Evolutionary conservation across 2,329 filamentous ascomycete genomes (phyloP).

Genomic region (Fusarium luffae): DNA sequence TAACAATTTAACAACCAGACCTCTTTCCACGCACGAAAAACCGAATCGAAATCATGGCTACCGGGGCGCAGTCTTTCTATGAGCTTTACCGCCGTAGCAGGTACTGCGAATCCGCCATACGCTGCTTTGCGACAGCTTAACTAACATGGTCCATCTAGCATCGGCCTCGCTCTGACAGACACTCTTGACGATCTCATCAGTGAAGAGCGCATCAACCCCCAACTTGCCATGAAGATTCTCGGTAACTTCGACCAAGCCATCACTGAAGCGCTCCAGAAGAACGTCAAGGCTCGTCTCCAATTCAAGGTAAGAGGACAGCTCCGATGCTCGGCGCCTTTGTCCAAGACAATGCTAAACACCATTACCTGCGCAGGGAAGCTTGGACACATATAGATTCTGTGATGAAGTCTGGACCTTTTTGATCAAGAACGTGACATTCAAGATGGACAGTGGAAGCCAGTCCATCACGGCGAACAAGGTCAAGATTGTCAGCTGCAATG

Average conservation of each 20-base stretch:
- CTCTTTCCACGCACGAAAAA: background rate
- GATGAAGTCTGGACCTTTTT: constrained; percentile 99
- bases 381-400: constrained; percentile 99
- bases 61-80: constrained; percentile 73
- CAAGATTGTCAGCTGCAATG: constrained; percentile 98
- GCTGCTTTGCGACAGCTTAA: constrained; percentile 47
- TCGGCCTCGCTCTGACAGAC: constrained; percentile 92
- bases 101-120: constrained; percentile 64
- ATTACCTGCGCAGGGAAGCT: constrained; percentile 75
- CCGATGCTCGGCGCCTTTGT: background rate
- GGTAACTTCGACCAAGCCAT: constrained; percentile 95
- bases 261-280: constrained; percentile 89
- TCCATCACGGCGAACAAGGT: constrained; percentile 87
- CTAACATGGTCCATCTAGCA: constrained; percentile 65
- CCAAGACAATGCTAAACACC: background rate
- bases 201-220: constrained; percentile 93
- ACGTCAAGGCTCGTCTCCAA: constrained; percentile 87
- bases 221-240: constrained; percentile 98
- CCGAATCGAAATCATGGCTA: constrained; percentile 55
- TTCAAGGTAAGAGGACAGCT: constrained; percentile 81
- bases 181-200: constrained; percentile 97
- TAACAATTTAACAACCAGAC: background rate
- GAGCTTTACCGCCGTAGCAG: constrained; percentile 99
- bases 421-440: constrained; percentile 99
- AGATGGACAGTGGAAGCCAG: constrained; percentile 83